A percentile compares a stretch with the other conserved stretches of the same genome.
Evolutionary conservation across 2,329 filamentous ascomycete genomes (phyloP).

Genomic region (Aspergillus sp.): DNA sequence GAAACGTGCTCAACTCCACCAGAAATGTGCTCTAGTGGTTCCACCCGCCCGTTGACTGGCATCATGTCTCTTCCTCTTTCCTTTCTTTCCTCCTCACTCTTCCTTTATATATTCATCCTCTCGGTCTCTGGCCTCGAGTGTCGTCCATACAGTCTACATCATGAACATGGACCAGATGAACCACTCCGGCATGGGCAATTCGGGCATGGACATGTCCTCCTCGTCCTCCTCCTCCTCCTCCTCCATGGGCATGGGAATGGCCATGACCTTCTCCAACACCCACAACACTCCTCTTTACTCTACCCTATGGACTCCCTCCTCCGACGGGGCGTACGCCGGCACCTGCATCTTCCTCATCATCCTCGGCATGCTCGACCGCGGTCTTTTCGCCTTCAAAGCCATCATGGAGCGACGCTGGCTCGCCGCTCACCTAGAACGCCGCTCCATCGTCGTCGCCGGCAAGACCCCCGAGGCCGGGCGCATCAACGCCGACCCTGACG

Average conservation of each 20-base stretch:
- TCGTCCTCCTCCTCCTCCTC: constrained; percentile 7
- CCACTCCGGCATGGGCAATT: not conserved
- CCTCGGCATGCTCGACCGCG: constrained; percentile 60
- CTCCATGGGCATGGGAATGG: constrained; percentile 19
- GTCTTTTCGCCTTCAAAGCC: constrained; percentile 60
- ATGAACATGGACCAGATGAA: constrained; percentile 11
- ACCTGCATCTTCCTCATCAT: constrained; percentile 86
- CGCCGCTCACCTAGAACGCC: constrained; percentile 60
- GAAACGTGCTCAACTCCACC: constrained; percentile 3
- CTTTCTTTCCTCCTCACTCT: not conserved
- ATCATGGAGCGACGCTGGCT: constrained; percentile 56
- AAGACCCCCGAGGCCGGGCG: constrained; percentile 51
- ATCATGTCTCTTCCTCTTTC: constrained; percentile 3
- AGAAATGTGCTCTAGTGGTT: constrained; percentile 13
- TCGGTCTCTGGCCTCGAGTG: not conserved
- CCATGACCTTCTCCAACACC: constrained; percentile 44
- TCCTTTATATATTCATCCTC: too few species aligned
- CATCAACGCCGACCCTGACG: constrained; percentile 49
- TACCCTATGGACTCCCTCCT: constrained; percentile 61
- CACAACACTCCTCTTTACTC: constrained; percentile 59
- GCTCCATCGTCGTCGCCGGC: constrained; percentile 66
- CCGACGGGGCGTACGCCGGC: constrained; percentile 64
- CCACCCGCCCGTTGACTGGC: too few species aligned
- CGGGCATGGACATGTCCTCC: constrained; percentile 3
- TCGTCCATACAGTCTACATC: constrained; percentile 1